Conservation (phyloP, 805 yeast species). For the Zygotorulaspora sp. region DNA sequence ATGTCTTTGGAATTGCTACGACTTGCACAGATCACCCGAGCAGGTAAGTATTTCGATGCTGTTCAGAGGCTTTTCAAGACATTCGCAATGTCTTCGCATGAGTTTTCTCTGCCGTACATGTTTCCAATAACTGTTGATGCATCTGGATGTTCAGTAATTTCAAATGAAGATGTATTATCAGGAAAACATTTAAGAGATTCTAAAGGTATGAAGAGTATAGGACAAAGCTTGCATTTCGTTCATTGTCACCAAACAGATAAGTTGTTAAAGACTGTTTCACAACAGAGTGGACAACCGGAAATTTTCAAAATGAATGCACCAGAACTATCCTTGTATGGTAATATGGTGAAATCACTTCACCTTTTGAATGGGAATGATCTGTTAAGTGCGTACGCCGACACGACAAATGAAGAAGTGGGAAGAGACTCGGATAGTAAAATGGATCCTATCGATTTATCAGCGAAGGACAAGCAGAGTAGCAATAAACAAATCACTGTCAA, state of each 20-base stretch:
- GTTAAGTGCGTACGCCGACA: conserved; percentile 14
- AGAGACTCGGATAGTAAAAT: not conserved
- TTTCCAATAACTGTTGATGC: conserved; percentile 45
- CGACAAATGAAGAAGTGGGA: conserved; percentile 3
- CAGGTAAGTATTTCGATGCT: conserved; percentile 47
- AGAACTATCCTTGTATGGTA: conserved; percentile 37
- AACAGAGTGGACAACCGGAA: conserved; percentile 8
- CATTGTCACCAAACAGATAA: conserved; percentile 34
- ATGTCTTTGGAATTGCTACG: conserved; percentile 50
- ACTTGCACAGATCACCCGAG: conserved; percentile 47
- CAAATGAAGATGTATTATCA: conserved; percentile 27
- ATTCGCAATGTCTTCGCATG: conserved; percentile 35
- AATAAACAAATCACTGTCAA: conserved; percentile 10
- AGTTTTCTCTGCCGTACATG: conserved; percentile 40
- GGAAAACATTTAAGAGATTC: conserved; percentile 36
- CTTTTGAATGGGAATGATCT: conserved; percentile 39
- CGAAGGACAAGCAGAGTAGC: conserved; percentile 2
- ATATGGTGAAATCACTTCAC: conserved; percentile 45
- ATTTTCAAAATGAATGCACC: conserved; percentile 11
- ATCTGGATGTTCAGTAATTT: conserved; percentile 44
- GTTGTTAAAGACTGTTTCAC: conserved; percentile 15
- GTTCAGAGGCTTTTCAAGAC: conserved; percentile 42
- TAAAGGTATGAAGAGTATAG: conserved; percentile 38
- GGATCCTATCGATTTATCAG: no score
- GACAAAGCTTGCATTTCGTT: conserved; percentile 27